A percentile compares a stretch with the other conserved stretches of the same genome.
Conservation (phyloP, 805 yeast species). For the Brettanomyces custersianus region DNA sequence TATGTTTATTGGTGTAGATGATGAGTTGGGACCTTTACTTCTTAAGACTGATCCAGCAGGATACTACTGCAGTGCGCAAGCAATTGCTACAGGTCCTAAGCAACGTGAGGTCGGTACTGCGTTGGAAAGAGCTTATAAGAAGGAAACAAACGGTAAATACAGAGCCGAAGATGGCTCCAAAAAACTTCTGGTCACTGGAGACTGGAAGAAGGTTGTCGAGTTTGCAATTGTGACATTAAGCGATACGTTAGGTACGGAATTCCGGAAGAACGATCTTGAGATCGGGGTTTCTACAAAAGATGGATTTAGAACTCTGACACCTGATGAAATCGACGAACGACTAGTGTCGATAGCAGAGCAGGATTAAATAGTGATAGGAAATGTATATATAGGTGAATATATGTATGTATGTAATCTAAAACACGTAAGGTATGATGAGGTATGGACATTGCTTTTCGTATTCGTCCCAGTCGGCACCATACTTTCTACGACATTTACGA, state of each 20-base stretch:
- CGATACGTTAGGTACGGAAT: conserved; percentile 83
- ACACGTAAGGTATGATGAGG: conserved; percentile 81
- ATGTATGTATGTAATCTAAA: conserved; percentile 26
- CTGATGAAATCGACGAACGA: conserved; percentile 92
- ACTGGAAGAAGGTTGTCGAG: conserved; percentile 85
- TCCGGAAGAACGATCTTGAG: conserved; percentile 88
- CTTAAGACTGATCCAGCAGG: conserved; percentile 98
- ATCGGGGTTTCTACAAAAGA: conserved; percentile 75
- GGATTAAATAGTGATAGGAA: conserved; percentile 41
- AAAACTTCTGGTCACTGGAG: conserved; percentile 60
- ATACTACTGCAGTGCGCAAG: conserved; percentile 82
- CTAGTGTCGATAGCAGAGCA: conserved; percentile 92
- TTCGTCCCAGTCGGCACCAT: conserved; percentile 90
- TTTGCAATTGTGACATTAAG: conserved; percentile 80
- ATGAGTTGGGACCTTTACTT: conserved; percentile 80
- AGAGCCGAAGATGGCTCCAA: conserved; percentile 8
- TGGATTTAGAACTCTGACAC: conserved; percentile 63
- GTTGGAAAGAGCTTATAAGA: conserved; percentile 84
- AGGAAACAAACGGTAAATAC: conserved; percentile 25
- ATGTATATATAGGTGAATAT: neutral
- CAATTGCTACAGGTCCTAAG: conserved; percentile 93
- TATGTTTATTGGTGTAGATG: conserved; percentile 82
- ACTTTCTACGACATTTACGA: conserved; percentile 74
- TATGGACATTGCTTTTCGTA: conserved; percentile 86
- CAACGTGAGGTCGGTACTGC: conserved; percentile 91